Conservation (phyloP, 257 asterid species). For the Ajuga chamaepitys region DNA sequence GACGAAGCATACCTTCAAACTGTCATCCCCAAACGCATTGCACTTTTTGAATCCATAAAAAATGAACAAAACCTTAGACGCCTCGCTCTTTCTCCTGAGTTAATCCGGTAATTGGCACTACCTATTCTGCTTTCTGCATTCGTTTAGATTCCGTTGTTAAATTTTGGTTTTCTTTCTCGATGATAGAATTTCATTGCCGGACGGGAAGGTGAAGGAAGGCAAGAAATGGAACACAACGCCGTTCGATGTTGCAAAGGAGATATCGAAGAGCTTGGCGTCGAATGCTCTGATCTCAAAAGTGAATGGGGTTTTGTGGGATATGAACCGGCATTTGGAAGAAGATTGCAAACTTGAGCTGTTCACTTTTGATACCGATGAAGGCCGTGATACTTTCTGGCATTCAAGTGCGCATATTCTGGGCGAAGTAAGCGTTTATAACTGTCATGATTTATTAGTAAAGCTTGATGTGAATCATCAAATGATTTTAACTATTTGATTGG, state of each 20-base stretch:
- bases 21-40: constrained; percentile 60
- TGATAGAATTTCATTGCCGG: constrained; percentile 60
- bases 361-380: constrained; percentile 78
- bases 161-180: neutral
- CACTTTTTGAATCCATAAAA: constrained; percentile 46
- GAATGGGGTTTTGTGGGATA: constrained; percentile 75
- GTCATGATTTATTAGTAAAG: neutral
- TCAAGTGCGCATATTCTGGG: constrained; percentile 99
- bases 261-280: constrained; percentile 89
- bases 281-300: constrained; percentile 82
- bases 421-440: constrained; percentile 37
- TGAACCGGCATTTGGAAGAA: constrained; percentile 83
- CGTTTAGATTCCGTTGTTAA: neutral
- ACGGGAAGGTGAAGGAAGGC: constrained; percentile 82
- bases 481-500: neutral
- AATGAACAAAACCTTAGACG: constrained; percentile 43
- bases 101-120: constrained; percentile 36
- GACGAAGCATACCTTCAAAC: constrained; percentile 63
- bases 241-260: constrained; percentile 77
- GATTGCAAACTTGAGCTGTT: constrained; percentile 78
- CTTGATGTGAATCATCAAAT: neutral
- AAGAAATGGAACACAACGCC: constrained; percentile 86
- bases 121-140: neutral
- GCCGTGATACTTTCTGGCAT: constrained; percentile 97
- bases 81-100: constrained; percentile 53